Evolutionary conservation across 495 filamentous ascomycete genomes (phyloP).

Genomic region (Chaetomium tenue): DNA sequence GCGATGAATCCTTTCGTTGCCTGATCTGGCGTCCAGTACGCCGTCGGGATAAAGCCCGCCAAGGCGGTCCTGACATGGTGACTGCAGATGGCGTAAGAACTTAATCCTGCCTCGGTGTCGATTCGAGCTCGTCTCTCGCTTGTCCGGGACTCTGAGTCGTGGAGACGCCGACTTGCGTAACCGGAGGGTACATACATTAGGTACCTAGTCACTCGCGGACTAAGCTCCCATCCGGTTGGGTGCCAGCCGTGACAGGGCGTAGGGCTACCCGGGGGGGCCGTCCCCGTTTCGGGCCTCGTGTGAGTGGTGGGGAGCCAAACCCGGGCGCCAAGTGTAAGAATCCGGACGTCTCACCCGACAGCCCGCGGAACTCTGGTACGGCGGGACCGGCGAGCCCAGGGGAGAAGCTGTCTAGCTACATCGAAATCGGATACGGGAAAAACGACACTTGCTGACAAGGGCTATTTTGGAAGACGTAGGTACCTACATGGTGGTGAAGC

Average conservation of each 20-base stretch:
- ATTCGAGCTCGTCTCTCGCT: background rate
- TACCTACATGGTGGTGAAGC: too few relatives aligned
- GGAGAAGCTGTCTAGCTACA: too few relatives aligned
- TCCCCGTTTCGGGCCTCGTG: background rate
- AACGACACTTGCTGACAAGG: too few relatives aligned
- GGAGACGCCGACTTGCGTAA: background rate
- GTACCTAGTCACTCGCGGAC: too few relatives aligned
- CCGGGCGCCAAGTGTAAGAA: background rate
- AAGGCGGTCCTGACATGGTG: constrained; percentile 4
- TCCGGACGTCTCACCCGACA: background rate
- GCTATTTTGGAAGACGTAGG: too few relatives aligned
- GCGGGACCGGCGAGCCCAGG: too few relatives aligned
- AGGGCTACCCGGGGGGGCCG: background rate
- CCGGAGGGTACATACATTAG: background rate
- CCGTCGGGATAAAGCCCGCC: background rate
- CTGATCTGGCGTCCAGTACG: background rate
- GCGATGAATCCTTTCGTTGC: background rate
- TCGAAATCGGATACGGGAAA: too few relatives aligned
- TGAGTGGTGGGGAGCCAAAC: background rate
- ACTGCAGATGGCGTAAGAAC: background rate
- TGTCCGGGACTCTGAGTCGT: background rate
- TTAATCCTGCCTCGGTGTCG: background rate
- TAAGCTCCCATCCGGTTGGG: background rate
- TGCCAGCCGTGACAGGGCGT: background rate
- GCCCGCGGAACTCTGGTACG: too few relatives aligned